Evolutionary conservation across 768 basidiomycete genomes (phyloP).

Genomic region (Kwoniella dejecticola): DNA sequence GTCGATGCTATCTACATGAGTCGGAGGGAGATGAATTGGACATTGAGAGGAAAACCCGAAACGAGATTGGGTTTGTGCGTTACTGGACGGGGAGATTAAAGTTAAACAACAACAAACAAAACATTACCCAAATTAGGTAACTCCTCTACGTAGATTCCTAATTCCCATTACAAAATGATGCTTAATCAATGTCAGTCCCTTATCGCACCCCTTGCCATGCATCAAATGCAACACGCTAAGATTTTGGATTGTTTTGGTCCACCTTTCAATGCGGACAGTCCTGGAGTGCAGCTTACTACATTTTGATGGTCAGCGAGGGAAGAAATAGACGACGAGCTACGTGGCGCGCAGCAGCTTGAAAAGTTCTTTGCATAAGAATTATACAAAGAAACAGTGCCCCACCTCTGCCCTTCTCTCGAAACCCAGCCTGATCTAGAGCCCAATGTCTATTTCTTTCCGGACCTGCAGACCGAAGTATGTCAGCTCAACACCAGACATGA

Average conservation of each 20-base stretch:
- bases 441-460: conserved; percentile 38
- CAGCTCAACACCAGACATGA: too few relatives aligned
- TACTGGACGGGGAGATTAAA: neutral
- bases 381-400: neutral
- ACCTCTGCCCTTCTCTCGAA: neutral
- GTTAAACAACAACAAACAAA: neutral
- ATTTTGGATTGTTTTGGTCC: too few relatives aligned
- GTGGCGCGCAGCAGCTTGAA: too few relatives aligned
- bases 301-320: too few relatives aligned
- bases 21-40: too few relatives aligned
- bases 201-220: too few relatives aligned
- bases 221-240: too few relatives aligned
- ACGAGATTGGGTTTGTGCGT: neutral
- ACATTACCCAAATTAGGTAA: neutral
- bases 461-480: conserved; percentile 18
- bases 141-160: neutral
- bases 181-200: neutral
- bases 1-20: too few relatives aligned
- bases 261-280: too few relatives aligned
- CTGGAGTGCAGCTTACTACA: too few relatives aligned
- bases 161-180: neutral
- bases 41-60: too few relatives aligned
- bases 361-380: neutral
- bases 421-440: neutral
- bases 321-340: too few relatives aligned